Percentiles rank a stretch among this genome's conserved stretches.
Evolutionary conservation across 768 basidiomycete genomes (phyloP).

Genomic region (Russula ochroleuca): DNA sequence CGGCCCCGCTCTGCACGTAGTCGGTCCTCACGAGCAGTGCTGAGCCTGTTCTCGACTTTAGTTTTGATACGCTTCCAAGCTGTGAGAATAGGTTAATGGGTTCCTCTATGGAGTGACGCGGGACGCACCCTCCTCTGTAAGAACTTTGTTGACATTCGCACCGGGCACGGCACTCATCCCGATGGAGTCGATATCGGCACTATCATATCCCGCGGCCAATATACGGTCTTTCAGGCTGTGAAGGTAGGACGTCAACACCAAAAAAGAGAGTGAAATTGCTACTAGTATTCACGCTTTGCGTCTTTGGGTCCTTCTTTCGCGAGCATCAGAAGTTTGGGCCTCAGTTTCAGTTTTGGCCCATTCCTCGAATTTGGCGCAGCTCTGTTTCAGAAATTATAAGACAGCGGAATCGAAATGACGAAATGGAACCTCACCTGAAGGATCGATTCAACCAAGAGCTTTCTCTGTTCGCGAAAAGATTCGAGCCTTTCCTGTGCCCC

Average conservation of each 20-base stretch:
- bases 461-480: conserved; percentile 17
- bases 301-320: not conserved
- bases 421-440: not conserved
- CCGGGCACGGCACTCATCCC: conserved; percentile 7
- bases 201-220: conserved; percentile 15
- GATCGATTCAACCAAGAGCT: conserved; percentile 14
- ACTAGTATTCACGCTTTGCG: conserved; percentile 15
- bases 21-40: conserved; percentile 5
- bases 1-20: not conserved
- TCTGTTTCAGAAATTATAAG: conserved; percentile 6
- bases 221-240: conserved; percentile 15
- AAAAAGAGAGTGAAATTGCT: not conserved
- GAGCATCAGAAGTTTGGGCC: not conserved
- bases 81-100: not conserved
- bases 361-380: conserved; percentile 14
- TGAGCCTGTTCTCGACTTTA: conserved; percentile 13
- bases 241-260: not conserved
- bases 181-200: conserved; percentile 15
- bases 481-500: conserved; percentile 15
- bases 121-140: conserved; percentile 20
- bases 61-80: conserved; percentile 21
- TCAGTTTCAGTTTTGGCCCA: conserved; percentile 14
- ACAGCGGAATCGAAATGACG: not conserved
- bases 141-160: conserved; percentile 14
- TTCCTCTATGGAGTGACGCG: not conserved